Base-by-base conservation (phyloP, 768 basidiomycete species). In the Rhodotorula kratochvilovae region DNA sequence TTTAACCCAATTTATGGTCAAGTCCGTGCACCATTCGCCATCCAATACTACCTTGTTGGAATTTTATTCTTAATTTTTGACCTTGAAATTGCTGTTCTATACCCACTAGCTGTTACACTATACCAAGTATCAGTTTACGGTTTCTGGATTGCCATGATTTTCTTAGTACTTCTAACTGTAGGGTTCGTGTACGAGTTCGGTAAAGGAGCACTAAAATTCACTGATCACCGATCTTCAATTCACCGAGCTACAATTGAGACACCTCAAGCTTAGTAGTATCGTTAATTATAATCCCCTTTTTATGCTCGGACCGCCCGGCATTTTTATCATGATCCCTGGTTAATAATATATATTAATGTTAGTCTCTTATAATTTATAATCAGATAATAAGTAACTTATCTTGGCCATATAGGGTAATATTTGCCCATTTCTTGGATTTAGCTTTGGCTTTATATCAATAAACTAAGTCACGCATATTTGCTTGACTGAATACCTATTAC, bases 191-290 rank as follows among this genome's bases (percentile, higher is more conserved):
- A 65, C 54, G 63, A 65, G 31, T 56, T 56, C 55, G 53, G 54
- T 5, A 56, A 57, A 21, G 63, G 63, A 29, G 63, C 55, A 10
- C 63, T 65, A 10, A 56, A 65, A 25, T 65, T 65, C 63, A 65
- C 63, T 36, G 63, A 65, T 21, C 63, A 65, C 53, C 63, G 63
- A 31, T 65, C 63, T n/a, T 65, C 63, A 45, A 56, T 65, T 29
- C 48, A 63, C 51, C 62, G 62, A 39, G 39, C 62, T 43, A 53
- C 62, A 63, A 63, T 63, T 31, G 62, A 63, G 29, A 51, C 62
- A 36, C 46, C 43, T 46, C 46, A 61, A 50, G 50, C 27, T 57
- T 35, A 57, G 13, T 36, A 16, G 21, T 43, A 25, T 36, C 19
- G 17, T 35, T 57, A 54, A 35, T 31, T 63, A 54, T 63, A 54